Evolutionary conservation across 202 grass and related monocot genomes (phyloP).

Genomic region (Setaria viridis): DNA sequence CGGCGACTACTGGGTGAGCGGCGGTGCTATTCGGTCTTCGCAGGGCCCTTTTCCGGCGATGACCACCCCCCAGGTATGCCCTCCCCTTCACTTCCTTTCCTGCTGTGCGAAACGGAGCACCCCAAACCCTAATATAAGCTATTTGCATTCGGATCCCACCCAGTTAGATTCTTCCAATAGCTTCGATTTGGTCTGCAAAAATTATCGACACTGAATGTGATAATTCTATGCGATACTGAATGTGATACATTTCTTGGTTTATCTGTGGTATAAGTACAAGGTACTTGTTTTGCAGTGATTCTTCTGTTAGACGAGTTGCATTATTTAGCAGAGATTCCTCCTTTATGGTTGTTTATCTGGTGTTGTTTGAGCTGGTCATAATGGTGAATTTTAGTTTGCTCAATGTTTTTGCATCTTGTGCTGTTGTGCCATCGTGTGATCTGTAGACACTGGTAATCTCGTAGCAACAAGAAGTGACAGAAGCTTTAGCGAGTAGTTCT

Average conservation of each 20-base stretch:
- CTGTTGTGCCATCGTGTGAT: neutral
- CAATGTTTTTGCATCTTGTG: neutral
- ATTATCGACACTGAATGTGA: no score
- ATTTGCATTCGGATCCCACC: neutral
- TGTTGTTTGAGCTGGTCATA: neutral
- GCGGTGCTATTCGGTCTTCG: neutral
- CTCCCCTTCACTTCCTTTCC: neutral
- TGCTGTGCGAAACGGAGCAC: no score
- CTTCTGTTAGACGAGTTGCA: no score
- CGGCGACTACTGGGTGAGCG: neutral
- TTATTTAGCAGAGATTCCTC: neutral
- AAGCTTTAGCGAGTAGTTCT: neutral
- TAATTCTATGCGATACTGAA: no score
- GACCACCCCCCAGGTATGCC: no score
- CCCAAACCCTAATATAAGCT: neutral
- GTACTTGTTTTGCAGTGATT: no score
- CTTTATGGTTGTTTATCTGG: neutral
- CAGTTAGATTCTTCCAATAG: no score
- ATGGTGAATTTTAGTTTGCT: neutral
- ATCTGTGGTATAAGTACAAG: no score
- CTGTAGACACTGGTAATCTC: neutral
- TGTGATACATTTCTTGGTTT: no score
- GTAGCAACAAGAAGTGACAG: neutral
- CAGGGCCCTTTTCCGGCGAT: no score
- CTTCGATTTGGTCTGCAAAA: no score